Evolutionary conservation across 2,329 filamentous ascomycete genomes (phyloP), one percentile per base, ranked within the genome.

Genomic region (Orbilia quercus): DNA sequence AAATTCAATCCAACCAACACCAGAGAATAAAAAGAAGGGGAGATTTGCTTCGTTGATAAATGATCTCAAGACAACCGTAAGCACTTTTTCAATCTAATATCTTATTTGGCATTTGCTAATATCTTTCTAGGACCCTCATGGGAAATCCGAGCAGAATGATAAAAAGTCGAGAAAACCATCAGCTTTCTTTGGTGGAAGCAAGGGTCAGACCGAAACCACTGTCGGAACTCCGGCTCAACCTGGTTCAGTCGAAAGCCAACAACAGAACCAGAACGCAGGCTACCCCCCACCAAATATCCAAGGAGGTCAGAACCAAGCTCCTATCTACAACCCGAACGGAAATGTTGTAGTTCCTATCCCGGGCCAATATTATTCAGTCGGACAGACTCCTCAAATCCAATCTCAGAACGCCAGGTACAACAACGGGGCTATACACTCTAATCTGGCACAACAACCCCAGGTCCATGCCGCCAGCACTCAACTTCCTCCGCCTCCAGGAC

Each of bases 1-100:
- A 18, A 54, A 55, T 25, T 72, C 67, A 1, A 53, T 72, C 20
- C 59, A 72, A 36, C 54, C 66, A 20, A 38, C 64, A 7, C 40
- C 57, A 4, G 67, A 72, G 31, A 47, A 40, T n/a, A 63, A 64
- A 44, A 72, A 72, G 67, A 72, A 72, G 31, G 62, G 62, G 9
- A 58, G 59, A 2, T 65, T 72, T 50, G 67, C 47, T 18, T 42
- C 40, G 20, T 42, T 72, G n/a, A 53, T 72, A 4, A 65, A 53
- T n/a, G 59, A 65, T 44, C 55, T 64, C 47, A 72, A 72, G 31
- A 64, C 59, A 6, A 23, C 38, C 12, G 67, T 72, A 60, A 65
- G 67, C n/a, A 11, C 9, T 23, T 11, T 22, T 34, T 31, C 9
- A 31, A 14, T 47, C 7, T 34, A 31, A 45, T 18, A 14, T n/a